Evolutionary conservation across 192 early-diverging fungal species (phyloP), one percentile per base, ranked within the genome.

Genomic region (Pilaira anomala): DNA sequence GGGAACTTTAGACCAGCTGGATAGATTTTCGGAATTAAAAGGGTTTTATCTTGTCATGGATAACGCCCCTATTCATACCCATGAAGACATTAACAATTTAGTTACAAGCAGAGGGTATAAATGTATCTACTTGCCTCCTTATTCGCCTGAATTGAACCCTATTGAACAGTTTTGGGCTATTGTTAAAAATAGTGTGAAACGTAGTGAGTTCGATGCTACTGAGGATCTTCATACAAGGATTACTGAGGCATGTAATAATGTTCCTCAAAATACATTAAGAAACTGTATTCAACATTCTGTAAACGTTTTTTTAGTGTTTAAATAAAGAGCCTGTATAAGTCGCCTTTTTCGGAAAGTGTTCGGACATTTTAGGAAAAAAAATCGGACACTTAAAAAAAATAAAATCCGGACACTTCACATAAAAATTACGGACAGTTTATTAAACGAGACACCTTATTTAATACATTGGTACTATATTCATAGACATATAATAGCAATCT

Each of bases 121-220:
- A 12, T 60, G 56, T 29, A 19, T 64, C 8, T 71, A 59, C 28
- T 41, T 66, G 13, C 63, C 63, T 1, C 52, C 63, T 4, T 65
- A 62, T 21, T 66, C 63, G 7, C 48, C 56, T 53, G 63, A 63
- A 45, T 59, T 64, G 28, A 67, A 64, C 42, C 65, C 65, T 1
- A 61, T 64, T 21, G 71, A 73, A 46, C 61, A 72, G 41, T 72
- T 58, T 46, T 72, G 71, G 71, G 55, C 71, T 59, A 53, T 63
- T 26, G 39, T 66, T 11, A 66, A 58, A 57, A 40, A 33, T 49
- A 26, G 53, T 6, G 33, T 56, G 3, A 42, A 45, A 40, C n/a
- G 53, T 59, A 60, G 49, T n/a, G 22, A 50, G 22, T n/a, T 50
- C 19, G 8, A 24, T 19, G 12, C 6, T 25, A 50, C 8, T 36